phyloP scores from a whole-genome alignment of 2,329 filamentous ascomycete genomes.

The Monilinia vaccinii-corymbosi region DNA sequence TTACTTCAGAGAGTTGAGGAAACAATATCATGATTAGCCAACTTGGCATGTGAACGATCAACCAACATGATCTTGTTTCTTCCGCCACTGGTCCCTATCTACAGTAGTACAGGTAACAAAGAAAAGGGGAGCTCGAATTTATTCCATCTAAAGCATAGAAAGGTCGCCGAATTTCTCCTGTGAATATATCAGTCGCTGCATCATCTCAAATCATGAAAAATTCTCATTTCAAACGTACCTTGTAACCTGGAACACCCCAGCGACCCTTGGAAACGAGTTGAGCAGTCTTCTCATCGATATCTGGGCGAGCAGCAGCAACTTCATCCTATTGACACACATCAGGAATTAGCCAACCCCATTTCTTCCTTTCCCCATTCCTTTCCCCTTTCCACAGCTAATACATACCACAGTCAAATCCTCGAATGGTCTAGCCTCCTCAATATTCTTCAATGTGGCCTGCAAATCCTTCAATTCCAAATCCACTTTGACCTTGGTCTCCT shows the following conservation, averaged over 20 bases:
- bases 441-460: conserved; percentile 92
- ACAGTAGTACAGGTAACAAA: conserved; percentile 62
- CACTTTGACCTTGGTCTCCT: conserved; percentile 94
- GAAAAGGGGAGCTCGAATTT: conserved; percentile 20
- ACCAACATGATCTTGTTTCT: conserved; percentile 14
- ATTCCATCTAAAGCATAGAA: conserved; percentile 67
- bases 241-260: conserved; percentile 98
- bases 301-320: conserved; percentile 84
- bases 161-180: conserved; percentile 99
- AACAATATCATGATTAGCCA: conserved; percentile 5
- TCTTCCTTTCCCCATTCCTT: not conserved
- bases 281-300: conserved; percentile 94
- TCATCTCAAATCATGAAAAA: not conserved
- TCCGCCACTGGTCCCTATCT: conserved; percentile 40
- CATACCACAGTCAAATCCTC: conserved; percentile 95
- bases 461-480: conserved; percentile 91
- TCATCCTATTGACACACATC: conserved; percentile 58
- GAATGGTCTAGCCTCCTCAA: conserved; percentile 90
- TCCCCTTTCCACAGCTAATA: conserved; percentile 28
- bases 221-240: conserved; percentile 51
- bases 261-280: conserved; percentile 95
- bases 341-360: conserved; percentile 7
- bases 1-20: not conserved
- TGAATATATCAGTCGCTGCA: conserved; percentile 37
- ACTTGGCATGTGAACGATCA: conserved; percentile 8